Base-by-base conservation (phyloP, 805 yeast genomes). In the Aciculoconidium aculeatum region DNA sequence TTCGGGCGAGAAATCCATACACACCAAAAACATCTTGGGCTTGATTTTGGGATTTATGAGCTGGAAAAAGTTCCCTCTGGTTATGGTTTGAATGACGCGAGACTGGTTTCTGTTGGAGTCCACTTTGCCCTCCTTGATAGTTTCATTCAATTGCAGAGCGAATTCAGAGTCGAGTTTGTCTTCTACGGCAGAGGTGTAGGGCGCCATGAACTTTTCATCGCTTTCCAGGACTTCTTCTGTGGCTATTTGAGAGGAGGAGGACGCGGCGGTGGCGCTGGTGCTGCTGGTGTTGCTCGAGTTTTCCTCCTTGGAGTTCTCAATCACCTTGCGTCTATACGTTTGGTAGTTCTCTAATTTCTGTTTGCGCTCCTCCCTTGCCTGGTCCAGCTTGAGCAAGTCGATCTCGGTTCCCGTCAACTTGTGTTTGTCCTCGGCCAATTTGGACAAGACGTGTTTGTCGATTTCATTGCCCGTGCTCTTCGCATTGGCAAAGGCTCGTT, bases 1-100 rank as follows among this genome's bases (percentile, higher is more conserved):
- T 49, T 86, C 96, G 0, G 85, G 81, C 3, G 90, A 77, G 39
- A 81, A 70, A 51, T 88, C 96, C 61, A 81, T 72, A 46, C 92
- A 85, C 12, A 86, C 69, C 27, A 87, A 56, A 52, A 77, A 85
- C 48, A 83, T 72, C 42, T 75, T 75, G 22, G 70, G 70, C 36
- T 64, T 65, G 28, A 58, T 49, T 33, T 52, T 52, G 11, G 67
- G 67, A 40, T 60, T 60, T 21, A 64, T 58, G 16, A 72, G 52
- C 36, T 70, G 70, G 45, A 77, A 77, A 43, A 76, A 76, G 38
- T 70, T 66, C 2, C 88, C 88, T 37, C 87, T 61, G 2, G 85
- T 77, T 21, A 82, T 67, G 4, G 84, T 79, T 39, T 81, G 72
- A 11, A 80, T 64, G n/a, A 75, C 79, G 31, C 87, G 61, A 23